Conservation (phyloP, 441 rosid species). For the Adansonia gregorii region DNA sequence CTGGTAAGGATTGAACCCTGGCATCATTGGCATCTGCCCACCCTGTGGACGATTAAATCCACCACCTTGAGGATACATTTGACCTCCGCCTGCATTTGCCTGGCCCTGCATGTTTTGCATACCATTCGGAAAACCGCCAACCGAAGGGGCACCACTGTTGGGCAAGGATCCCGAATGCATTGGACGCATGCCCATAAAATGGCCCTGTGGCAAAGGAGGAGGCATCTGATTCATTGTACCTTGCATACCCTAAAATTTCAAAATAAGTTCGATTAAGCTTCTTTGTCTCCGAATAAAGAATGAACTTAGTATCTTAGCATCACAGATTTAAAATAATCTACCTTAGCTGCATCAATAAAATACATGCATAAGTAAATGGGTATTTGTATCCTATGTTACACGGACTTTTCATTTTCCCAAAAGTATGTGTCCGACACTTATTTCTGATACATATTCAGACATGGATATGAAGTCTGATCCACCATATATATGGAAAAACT, state of each 20-base stretch:
- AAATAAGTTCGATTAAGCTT: neutral
- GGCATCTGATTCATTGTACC: slow-evolving; percentile 80
- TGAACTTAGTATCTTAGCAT: neutral
- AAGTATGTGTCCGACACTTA: too few relatives aligned
- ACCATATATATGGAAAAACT: too few relatives aligned
- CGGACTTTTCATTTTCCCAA: too few relatives aligned
- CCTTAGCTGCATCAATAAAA: neutral
- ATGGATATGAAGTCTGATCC: too few relatives aligned
- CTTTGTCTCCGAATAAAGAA: neutral
- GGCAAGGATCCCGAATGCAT: slow-evolving; percentile 61
- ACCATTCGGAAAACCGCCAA: slow-evolving; percentile 69
- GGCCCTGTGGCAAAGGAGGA: slow-evolving; percentile 82
- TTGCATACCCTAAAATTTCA: slow-evolving; percentile 70
- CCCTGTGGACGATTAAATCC: slow-evolving; percentile 78
- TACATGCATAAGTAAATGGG: neutral
- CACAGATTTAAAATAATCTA: neutral
- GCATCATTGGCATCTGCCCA: slow-evolving; percentile 85
- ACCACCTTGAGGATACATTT: slow-evolving; percentile 79
- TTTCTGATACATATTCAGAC: too few relatives aligned
- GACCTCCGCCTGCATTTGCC: slow-evolving; percentile 50
- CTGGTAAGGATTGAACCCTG: slow-evolving; percentile 86
- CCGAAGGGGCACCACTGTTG: slow-evolving; percentile 52
- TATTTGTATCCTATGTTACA: neutral
- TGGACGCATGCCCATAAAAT: slow-evolving; percentile 77
- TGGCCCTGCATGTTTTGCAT: slow-evolving; percentile 83